phyloP scores from a whole-genome alignment of 768 basidiomycete genomes.

The Suillus weaverae region DNA sequence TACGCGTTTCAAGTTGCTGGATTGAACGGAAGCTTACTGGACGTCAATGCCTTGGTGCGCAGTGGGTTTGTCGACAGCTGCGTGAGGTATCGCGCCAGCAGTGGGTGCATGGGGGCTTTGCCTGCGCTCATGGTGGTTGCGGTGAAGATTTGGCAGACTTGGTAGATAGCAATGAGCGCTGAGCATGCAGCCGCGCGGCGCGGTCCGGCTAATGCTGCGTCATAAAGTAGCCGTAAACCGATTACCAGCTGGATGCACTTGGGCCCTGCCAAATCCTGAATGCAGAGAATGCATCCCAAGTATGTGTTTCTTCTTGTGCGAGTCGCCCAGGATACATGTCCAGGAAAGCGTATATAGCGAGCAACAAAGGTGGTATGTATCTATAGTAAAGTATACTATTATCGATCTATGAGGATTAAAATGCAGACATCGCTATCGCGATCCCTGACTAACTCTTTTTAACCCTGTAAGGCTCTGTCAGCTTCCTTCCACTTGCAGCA shows the following conservation, averaged over 20 bases:
- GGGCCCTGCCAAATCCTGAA: too few species aligned
- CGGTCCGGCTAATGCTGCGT: not conserved
- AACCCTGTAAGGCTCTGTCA: slow-evolving; percentile 41
- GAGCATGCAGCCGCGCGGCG: not conserved
- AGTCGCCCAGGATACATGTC: not conserved
- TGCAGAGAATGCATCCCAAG: not conserved
- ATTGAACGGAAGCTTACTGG: slow-evolving; percentile 43
- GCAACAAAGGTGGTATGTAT: slow-evolving; percentile 15
- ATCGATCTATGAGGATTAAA: slow-evolving; percentile 20
- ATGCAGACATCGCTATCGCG: slow-evolving; percentile 2
- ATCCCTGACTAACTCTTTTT: slow-evolving; percentile 38
- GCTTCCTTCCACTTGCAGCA: not conserved
- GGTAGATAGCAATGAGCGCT: slow-evolving; percentile 19
- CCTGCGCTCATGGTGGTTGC: slow-evolving; percentile 40
- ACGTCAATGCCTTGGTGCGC: slow-evolving; percentile 78
- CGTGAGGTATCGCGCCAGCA: slow-evolving; percentile 69
- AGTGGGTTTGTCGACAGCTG: slow-evolving; percentile 70
- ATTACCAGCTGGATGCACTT: not conserved
- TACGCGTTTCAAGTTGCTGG: slow-evolving; percentile 3
- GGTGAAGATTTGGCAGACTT: slow-evolving; percentile 6
- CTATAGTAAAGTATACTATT: slow-evolving; percentile 14
- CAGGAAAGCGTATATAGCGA: not conserved
- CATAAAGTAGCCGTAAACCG: not conserved
- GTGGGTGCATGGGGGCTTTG: slow-evolving; percentile 36
- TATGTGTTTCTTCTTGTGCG: not conserved